phyloP scores from a whole-genome alignment of 2,329 filamentous ascomycete species.

The Stagonosporopsis tanaceti region DNA sequence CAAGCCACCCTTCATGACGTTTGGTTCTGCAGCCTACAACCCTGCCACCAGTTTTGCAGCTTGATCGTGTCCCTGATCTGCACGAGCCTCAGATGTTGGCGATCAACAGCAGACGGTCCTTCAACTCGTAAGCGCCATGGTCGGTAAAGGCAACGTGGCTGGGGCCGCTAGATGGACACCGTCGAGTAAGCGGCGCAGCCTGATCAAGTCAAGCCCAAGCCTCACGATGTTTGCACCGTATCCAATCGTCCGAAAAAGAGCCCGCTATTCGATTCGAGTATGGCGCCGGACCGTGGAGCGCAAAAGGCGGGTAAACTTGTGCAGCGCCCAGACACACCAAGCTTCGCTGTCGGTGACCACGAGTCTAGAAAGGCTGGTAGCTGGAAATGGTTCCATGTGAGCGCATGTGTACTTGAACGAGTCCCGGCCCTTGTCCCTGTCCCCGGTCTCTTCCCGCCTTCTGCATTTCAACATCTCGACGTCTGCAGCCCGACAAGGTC shows the following conservation, averaged over 20 bases:
- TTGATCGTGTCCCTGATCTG: background rate
- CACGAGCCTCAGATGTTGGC: background rate
- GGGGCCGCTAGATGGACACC: constrained; percentile 16
- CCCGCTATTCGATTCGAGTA: constrained; percentile 14
- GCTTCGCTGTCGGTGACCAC: constrained; percentile 18
- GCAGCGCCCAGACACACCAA: constrained; percentile 15
- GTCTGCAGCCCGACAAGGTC: constrained; percentile 12
- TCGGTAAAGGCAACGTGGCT: constrained; percentile 9
- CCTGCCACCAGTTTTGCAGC: background rate
- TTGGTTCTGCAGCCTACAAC: background rate
- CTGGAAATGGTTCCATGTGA: constrained; percentile 2
- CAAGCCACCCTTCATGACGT: constrained; percentile 18
- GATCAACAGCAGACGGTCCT: background rate
- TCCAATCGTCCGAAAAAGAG: constrained; percentile 14
- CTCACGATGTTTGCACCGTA: constrained; percentile 10
- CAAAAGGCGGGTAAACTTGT: constrained; percentile 15
- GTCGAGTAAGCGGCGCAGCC: constrained; percentile 17
- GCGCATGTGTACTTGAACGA: constrained; percentile 18
- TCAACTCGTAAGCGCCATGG: background rate
- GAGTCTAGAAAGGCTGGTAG: constrained; percentile 20
- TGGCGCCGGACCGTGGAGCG: constrained; percentile 16
- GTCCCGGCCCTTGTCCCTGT: constrained; percentile 10
- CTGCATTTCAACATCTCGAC: constrained; percentile 11
- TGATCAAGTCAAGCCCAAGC: constrained; percentile 18
- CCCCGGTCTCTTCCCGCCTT: constrained; percentile 4